These are phyloP conservation scores for Vitis labrusca DNA, from an alignment of 164 flowering plant genomes.

Conservation along the genomic window DNA sequence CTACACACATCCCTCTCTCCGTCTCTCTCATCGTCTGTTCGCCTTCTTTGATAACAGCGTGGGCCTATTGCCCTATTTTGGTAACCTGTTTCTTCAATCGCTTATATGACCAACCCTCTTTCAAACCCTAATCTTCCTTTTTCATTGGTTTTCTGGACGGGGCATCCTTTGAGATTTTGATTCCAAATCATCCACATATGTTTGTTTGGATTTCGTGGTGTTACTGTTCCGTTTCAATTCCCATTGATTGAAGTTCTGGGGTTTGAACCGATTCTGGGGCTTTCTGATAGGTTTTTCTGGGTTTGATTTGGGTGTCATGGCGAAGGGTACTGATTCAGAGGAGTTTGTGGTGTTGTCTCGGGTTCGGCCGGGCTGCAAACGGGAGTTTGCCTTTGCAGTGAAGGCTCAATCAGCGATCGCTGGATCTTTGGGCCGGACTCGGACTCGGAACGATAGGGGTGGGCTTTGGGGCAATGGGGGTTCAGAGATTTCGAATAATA, in stretches of 20 bases:
- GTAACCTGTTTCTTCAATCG: not conserved
- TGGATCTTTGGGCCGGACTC: constrained; percentile 50
- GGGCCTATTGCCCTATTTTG: not conserved
- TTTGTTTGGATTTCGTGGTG: not conserved
- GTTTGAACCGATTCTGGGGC: constrained; percentile 12
- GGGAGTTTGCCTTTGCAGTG: constrained; percentile 64
- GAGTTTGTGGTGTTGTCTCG: constrained; percentile 35
- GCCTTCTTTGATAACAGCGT: not conserved
- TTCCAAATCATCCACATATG: not conserved
- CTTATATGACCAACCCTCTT: not conserved
- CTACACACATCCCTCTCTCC: not conserved
- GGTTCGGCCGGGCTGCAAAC: constrained; percentile 54
- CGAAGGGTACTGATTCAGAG: constrained; percentile 46
- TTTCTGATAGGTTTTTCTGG: constrained; percentile 4
- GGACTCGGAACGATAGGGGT: constrained; percentile 30
- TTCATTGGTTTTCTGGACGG: not conserved
- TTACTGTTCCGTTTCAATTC: not conserved
- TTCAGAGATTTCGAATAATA: constrained; percentile 8
- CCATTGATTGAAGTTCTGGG: not conserved
- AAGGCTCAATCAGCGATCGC: constrained; percentile 42
- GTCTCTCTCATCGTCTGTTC: not conserved
- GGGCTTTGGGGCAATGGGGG: constrained; percentile 7
- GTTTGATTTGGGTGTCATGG: constrained; percentile 31
- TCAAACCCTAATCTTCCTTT: not conserved
- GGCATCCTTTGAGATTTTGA: not conserved